A percentile compares a stretch with the other conserved stretches of the same genome.
These are phyloP conservation scores for Toxicodendron radicans DNA, from an alignment of 345 rosid species.

Conservation along the genomic window DNA sequence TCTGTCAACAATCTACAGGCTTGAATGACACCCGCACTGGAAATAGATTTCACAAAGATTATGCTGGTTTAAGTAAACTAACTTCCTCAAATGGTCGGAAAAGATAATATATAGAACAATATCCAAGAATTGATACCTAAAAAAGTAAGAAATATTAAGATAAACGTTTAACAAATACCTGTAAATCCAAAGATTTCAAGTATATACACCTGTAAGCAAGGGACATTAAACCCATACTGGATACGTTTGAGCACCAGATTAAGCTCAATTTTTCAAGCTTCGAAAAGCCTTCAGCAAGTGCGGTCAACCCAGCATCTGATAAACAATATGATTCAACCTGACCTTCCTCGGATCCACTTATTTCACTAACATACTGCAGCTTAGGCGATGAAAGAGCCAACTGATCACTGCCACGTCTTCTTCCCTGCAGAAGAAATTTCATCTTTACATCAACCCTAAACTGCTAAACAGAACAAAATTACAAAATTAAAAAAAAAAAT, in stretches of 20 bases:
- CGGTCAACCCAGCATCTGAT: conserved; percentile 69
- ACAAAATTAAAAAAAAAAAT: no score
- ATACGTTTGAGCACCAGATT: conserved; percentile 78
- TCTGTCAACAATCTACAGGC: background rate
- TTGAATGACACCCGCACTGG: background rate
- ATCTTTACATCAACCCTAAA: no score
- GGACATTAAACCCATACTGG: conserved; percentile 64
- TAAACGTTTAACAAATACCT: conserved; percentile 39
- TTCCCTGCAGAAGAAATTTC: conserved; percentile 43
- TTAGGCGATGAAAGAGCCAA: conserved; percentile 30
- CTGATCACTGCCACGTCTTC: conserved; percentile 36
- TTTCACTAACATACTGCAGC: conserved; percentile 28
- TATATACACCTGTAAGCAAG: conserved; percentile 60
- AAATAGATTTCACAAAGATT: background rate
- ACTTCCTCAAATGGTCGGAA: background rate
- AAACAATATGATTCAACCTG: conserved; percentile 47
- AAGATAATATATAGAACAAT: background rate
- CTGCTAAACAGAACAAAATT: no score
- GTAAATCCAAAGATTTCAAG: conserved; percentile 77
- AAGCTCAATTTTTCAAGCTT: conserved; percentile 73
- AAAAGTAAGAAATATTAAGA: background rate
- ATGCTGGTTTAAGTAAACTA: background rate
- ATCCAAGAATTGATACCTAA: background rate
- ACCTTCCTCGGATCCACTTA: conserved; percentile 32
- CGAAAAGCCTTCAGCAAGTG: conserved; percentile 66